A percentile compares a stretch with the other conserved stretches of the same genome.
These are phyloP conservation scores for Hygrophoropsis aurantiaca DNA, from an alignment of 768 basidiomycete genomes.

Conservation along the genomic window DNA sequence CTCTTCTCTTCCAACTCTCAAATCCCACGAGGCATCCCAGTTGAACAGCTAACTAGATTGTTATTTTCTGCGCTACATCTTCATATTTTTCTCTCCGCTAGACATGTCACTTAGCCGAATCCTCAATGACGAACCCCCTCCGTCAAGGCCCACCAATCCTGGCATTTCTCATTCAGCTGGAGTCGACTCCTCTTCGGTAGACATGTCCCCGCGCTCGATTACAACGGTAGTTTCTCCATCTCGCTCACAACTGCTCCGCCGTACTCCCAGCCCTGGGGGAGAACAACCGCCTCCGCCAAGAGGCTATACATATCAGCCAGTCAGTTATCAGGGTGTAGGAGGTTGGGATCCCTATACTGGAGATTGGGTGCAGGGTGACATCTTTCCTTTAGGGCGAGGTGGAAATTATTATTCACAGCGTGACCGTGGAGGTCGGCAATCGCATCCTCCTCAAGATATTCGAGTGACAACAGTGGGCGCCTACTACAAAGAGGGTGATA, in stretches of 20 bases:
- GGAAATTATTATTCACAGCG: conserved; percentile 35
- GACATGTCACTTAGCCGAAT: conserved; percentile 78
- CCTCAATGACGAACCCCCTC: conserved; percentile 70
- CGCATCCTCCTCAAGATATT: conserved; percentile 15
- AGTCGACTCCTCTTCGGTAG: conserved; percentile 18
- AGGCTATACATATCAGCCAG: conserved; percentile 37
- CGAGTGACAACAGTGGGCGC: conserved; percentile 17
- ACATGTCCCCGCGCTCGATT: conserved; percentile 21
- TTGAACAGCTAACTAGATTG: conserved; percentile 8
- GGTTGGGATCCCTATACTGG: conserved; percentile 40
- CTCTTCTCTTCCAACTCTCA: conserved; percentile 6
- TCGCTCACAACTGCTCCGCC: conserved; percentile 22
- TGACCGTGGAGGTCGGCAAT: conserved; percentile 13
- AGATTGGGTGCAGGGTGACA: conserved; percentile 38
- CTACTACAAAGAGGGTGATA: conserved; percentile 32
- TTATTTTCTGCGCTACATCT: conserved; percentile 8
- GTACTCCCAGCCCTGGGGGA: conserved; percentile 24
- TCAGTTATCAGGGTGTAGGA: conserved; percentile 36
- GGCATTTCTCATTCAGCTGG: conserved; percentile 16
- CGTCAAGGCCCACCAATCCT: conserved; percentile 30
- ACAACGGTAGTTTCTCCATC: conserved; percentile 18
- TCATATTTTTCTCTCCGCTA: conserved; percentile 3
- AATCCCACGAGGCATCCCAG: conserved; percentile 37
- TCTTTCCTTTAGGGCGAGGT: conserved; percentile 36
- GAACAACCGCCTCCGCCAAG: conserved; percentile 33